phyloP scores from a whole-genome alignment of 225 moss, liverwort and hornwort genomes.

The Sphagnum tenellum region DNA sequence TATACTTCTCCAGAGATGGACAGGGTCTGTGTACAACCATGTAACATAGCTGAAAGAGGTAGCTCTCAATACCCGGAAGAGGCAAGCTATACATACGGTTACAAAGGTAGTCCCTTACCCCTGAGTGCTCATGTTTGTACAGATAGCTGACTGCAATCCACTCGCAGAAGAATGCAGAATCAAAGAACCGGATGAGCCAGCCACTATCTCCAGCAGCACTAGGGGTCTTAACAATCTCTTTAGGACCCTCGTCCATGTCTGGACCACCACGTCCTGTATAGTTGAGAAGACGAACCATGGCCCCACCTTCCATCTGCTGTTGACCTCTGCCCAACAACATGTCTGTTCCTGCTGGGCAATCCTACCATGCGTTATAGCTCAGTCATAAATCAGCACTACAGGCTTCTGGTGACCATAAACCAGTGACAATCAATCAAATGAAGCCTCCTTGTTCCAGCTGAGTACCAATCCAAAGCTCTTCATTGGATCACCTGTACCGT shows the following conservation, averaged over 20 bases:
- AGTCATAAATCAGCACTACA: too few species aligned
- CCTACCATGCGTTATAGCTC: constrained; percentile 34
- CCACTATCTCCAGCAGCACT: constrained; percentile 86
- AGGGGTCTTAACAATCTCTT: constrained; percentile 64
- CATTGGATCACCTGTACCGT: too few species aligned
- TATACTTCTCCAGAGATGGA: constrained; percentile 85
- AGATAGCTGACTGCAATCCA: constrained; percentile 99
- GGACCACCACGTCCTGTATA: constrained; percentile 62
- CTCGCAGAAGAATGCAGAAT: constrained; percentile 97
- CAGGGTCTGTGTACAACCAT: constrained; percentile 99
- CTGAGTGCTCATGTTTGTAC: constrained; percentile 98
- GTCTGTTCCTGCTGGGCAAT: constrained; percentile 9
- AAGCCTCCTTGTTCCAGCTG: too few species aligned
- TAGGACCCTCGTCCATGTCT: constrained; percentile 57
- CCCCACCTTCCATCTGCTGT: constrained; percentile 25
- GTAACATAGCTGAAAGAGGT: constrained; percentile 95
- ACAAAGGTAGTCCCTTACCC: constrained; percentile 94
- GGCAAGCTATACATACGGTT: constrained; percentile 98
- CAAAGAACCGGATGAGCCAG: constrained; percentile 98
- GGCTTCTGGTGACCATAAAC: too few species aligned
- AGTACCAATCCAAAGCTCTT: too few species aligned
- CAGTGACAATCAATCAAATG: too few species aligned
- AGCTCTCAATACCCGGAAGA: constrained; percentile 78
- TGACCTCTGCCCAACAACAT: constrained; percentile 47
- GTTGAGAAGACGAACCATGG: constrained; percentile 96